Evolutionary conservation across 2,329 filamentous ascomycete genomes (phyloP).

Genomic region (Trichoderma asperellum): DNA sequence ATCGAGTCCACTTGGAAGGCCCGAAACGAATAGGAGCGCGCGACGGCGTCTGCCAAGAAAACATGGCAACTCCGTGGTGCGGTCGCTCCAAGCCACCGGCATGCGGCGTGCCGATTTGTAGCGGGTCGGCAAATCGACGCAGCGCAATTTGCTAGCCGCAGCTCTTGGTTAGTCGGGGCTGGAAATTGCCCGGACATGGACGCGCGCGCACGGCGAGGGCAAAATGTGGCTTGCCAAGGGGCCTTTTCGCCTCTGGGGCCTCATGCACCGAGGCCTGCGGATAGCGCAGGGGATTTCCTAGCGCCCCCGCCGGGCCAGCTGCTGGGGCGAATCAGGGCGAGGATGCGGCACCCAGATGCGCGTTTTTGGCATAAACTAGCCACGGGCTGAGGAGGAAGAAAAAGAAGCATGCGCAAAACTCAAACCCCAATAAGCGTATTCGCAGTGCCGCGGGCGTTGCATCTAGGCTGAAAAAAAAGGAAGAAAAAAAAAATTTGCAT

Average conservation of each 20-base stretch:
- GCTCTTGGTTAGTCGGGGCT: background rate
- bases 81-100: slow-evolving; percentile 17
- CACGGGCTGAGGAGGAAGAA: slow-evolving; percentile 4
- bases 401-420: slow-evolving; percentile 23
- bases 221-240: slow-evolving; percentile 10
- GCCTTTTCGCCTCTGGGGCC: slow-evolving; percentile 3
- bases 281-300: slow-evolving; percentile 1
- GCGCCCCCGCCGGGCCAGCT: background rate
- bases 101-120: slow-evolving; percentile 17
- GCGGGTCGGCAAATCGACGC: slow-evolving; percentile 16
- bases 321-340: slow-evolving; percentile 17
- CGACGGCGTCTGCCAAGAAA: slow-evolving; percentile 14
- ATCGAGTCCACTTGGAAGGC: slow-evolving; percentile 12
- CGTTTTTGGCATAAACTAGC: slow-evolving; percentile 20
- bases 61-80: slow-evolving; percentile 20
- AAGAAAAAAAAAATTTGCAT: background rate
- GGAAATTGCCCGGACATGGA: slow-evolving; percentile 26
- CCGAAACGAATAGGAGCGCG: slow-evolving; percentile 22
- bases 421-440: slow-evolving; percentile 22
- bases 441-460: background rate
- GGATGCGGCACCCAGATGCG: slow-evolving; percentile 3
- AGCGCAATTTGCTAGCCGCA: background rate
- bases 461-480: too few relatives aligned
- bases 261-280: slow-evolving; percentile 15
- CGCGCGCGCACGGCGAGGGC: background rate